phyloP scores from a whole-genome alignment of 495 filamentous ascomycete genomes.

The Neurospora sp. region DNA sequence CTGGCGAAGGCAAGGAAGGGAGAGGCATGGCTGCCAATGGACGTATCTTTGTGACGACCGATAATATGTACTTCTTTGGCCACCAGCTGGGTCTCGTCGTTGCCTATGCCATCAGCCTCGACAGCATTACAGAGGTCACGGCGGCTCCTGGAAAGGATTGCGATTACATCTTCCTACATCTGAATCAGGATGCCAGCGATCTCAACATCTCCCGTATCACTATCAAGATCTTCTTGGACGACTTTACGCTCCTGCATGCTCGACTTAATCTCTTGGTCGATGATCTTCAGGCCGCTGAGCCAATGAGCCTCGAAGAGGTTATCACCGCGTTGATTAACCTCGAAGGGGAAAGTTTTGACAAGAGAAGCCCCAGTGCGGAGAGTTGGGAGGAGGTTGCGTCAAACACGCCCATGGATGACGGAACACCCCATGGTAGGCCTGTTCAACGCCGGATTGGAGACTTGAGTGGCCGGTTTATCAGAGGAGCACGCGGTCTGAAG shows the following conservation, averaged over 20 bases:
- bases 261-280: conserved; percentile 76
- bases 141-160: conserved; percentile 82
- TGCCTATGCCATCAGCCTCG: conserved; percentile 61
- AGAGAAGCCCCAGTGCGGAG: conserved; percentile 62
- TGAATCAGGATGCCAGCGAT: conserved; percentile 51
- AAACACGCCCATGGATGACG: conserved; percentile 52
- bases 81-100: conserved; percentile 87
- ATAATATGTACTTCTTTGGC: conserved; percentile 90
- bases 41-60: conserved; percentile 75
- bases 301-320: conserved; percentile 42
- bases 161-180: conserved; percentile 85
- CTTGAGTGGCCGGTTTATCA: conserved; percentile 37
- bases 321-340: conserved; percentile 40
- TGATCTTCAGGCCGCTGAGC: conserved; percentile 56
- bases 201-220: conserved; percentile 62
- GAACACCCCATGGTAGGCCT: conserved; percentile 33
- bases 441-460: conserved; percentile 39
- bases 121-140: conserved; percentile 77
- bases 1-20: conserved; percentile 21
- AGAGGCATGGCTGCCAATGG: conserved; percentile 48
- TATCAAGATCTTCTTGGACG: conserved; percentile 87
- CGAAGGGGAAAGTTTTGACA: conserved; percentile 49
- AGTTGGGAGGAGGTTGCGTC: conserved; percentile 86
- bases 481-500: conserved; percentile 26
- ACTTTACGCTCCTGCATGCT: conserved; percentile 68